Evolutionary conservation across 441 rosid genomes (phyloP), one percentile per base, ranked within the genome.

Genomic region (Hura crepitans): DNA sequence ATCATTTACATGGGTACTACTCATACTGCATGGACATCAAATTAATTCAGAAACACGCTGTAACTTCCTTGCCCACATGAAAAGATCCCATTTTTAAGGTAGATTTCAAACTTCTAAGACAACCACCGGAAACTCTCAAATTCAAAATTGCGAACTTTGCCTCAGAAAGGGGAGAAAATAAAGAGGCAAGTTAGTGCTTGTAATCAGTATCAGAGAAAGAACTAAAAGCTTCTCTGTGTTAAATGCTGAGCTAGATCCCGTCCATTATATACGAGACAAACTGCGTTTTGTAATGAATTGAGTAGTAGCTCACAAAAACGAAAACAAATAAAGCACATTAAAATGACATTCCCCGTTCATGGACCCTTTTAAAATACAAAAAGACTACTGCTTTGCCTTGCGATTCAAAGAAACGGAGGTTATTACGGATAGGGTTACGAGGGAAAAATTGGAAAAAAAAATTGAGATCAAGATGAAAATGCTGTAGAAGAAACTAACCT

Each of bases 401-500:
- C 46, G 46, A 10, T 20, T 20, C 56, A 35, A 35, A 35, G 39
- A 35, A 35, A 35, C 7, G 39, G 12, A 42, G 1, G 12, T 42
- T 42, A 42, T 12, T 9, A 42, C 2, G 2, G 12, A 42, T 0
- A 6, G 10, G 25, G 46, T n/a, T 8, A 7, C 3, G 28, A 60
- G 31, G 12, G 6, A 27, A 9, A 64, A 17, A 2, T 15, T 14
- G 1, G 1, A 64, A 17, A 1, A 15, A 25, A 1, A 25, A 46
- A 15, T 11, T 25, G 46, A 1, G 31, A 31, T 18, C 12, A 6
- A 14, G 28, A 30, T 30, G 7, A 35, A 35, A 9, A 31, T 47
- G 12, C n/a, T 65, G 17, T 7, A 5, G 28, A 3, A 45, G 25
- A 65, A 63, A 65, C 33, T 65, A 30, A 65, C 69, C 69, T 63